Conservation (phyloP, 352 stramenopile genomes). For the Globisporangium parvum region DNA sequence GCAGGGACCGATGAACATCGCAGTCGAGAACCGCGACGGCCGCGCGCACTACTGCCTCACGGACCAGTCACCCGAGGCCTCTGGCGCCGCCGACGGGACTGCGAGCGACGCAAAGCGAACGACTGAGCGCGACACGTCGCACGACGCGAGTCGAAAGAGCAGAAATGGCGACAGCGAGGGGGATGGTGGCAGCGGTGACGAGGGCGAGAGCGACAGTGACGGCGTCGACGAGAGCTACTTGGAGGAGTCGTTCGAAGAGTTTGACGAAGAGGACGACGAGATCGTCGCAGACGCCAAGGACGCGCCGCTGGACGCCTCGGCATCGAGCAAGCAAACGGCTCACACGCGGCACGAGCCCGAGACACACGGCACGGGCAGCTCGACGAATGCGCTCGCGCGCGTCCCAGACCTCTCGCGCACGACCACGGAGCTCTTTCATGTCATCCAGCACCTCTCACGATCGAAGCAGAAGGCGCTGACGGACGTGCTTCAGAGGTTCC, state of each 20-base stretch:
- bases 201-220: slow-evolving; percentile 12
- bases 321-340: neutral
- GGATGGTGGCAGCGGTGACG: slow-evolving; percentile 12
- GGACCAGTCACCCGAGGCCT: neutral
- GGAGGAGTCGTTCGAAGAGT: slow-evolving; percentile 83
- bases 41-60: slow-evolving; percentile 26
- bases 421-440: slow-evolving; percentile 48
- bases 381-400: neutral
- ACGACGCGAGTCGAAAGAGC: neutral
- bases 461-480: slow-evolving; percentile 60
- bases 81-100: slow-evolving; percentile 3
- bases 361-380: neutral
- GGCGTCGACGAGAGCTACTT: slow-evolving; percentile 60
- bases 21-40: slow-evolving; percentile 31
- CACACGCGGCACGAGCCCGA: neutral
- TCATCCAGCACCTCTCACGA: slow-evolving; percentile 67
- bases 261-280: slow-evolving; percentile 30
- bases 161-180: neutral
- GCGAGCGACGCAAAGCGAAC: slow-evolving; percentile 8
- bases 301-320: neutral
- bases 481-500: slow-evolving; percentile 57
- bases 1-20: slow-evolving; percentile 33
- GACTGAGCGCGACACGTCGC: neutral
- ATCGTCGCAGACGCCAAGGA: slow-evolving; percentile 4
- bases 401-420: slow-evolving; percentile 30